Base-by-base conservation (phyloP, 2,329 filamentous ascomycete species). In the Stachybotrys chartarum region DNA sequence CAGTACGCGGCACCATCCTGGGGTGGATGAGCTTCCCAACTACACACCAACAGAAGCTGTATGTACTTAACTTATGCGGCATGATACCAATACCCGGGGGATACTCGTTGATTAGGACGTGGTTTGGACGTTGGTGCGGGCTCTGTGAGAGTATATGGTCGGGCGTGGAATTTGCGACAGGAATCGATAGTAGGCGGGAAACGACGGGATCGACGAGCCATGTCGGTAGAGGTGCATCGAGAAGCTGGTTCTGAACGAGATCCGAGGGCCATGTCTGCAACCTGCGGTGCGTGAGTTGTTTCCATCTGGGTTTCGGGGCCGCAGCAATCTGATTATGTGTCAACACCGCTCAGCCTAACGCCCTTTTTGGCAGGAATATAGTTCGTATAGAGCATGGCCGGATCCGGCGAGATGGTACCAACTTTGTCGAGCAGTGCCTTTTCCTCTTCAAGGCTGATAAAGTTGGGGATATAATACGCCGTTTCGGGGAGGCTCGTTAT, bases 41-140 rank as follows among this genome's bases (percentile, higher is more conserved):
- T n/a, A 17, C 45, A 47, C 17, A 12, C 17, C n/a, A 14, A 47
- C 7, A 47, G 17, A 24, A 8, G 11, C 7, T 47, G 56, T 60
- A 54, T 66, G 57, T 64, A 72, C 70, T 70, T 64, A 73, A 69
- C 75, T 97, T 94, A 70, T 97, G 93, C 50, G 92, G 86, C 90
- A 97, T 96, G 61, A 97, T 97, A n/a, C 93, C 93, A 59, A 96
- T 83, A 2, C 90, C 90, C 0, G 90, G 84, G 1, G 80, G 79
- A 70, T 97, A 99, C 70, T 97, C 92, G 66, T 99, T 99, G 63
- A 97, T 85, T 44, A 97, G 78, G 50, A 96, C 90, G 72, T 97
- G 94, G 64, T 97, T 99, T 3, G 93, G 90, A 5, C 76, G 78
- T 17, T 75, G 64, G 66, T 97, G 92, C 6, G 90, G 89, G 52